Percentiles rank a stretch among this genome's conserved stretches.
phyloP scores from a whole-genome alignment of 202 grass and related monocot species.

The Cymbopogon flexuosus region DNA sequence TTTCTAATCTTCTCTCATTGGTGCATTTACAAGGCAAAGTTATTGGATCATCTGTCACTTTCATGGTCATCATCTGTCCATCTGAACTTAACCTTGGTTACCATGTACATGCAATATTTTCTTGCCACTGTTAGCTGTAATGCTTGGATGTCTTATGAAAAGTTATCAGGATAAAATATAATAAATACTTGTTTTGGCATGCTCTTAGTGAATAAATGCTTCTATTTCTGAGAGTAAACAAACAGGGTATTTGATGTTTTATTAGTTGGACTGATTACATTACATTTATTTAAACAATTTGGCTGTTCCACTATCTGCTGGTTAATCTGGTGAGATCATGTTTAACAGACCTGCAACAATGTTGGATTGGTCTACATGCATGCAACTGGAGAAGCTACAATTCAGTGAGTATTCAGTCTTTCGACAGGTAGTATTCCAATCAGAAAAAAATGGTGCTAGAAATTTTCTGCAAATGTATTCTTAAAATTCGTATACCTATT shows the following conservation, averaged over 20 bases:
- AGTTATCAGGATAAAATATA: background rate
- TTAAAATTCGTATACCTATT: background rate
- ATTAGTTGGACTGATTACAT: background rate
- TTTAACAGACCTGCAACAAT: background rate
- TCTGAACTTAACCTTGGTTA: background rate
- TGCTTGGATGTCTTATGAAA: background rate
- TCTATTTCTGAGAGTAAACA: background rate
- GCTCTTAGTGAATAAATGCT: background rate
- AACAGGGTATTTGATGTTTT: background rate
- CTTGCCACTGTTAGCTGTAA: background rate
- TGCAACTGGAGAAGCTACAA: background rate
- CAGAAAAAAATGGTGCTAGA: background rate
- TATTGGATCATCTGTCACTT: slow-evolving; percentile 2
- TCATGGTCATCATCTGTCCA: slow-evolving; percentile 4
- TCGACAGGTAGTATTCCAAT: background rate
- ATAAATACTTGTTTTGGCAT: background rate
- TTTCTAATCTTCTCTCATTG: background rate
- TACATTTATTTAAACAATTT: background rate
- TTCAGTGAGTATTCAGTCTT: background rate
- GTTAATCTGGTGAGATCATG: background rate
- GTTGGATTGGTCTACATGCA: slow-evolving; percentile 5
- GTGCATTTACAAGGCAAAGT: slow-evolving; percentile 30
- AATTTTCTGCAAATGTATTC: background rate
- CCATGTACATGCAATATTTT: slow-evolving; percentile 11
- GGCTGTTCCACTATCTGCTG: background rate